Evolutionary conservation across 306 rosid species (phyloP), one percentile per base, ranked within the genome.

Genomic region (Fragaria vesca): DNA sequence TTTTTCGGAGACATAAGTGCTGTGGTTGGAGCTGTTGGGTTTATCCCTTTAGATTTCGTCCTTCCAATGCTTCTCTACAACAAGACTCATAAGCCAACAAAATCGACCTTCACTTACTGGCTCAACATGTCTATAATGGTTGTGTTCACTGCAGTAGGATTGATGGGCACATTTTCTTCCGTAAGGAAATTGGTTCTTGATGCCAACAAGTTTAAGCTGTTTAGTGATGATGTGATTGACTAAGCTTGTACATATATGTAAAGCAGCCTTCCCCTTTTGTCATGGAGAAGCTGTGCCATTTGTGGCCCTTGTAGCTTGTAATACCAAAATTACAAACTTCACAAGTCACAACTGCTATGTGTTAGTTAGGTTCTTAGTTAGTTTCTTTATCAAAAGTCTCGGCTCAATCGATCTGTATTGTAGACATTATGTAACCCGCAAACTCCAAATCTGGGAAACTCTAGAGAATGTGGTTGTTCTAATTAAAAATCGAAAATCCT

Each of bases 1-100:
- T 95, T 95, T 82, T 92, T 95, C 1, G 98, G 98, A 16, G 98
- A 92, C 89, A 86, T 95, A 0, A 95, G 83, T 1, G 91, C 89
- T 20, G 90, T 95, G 69, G 97, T 95, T 34, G 98, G 98, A 77
- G 98, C 97, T 2, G 54, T 92, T 20, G 98, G 97, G 21, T 95
- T 95, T 87, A 95, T 95, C 69, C 98, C 98, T 69, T 82, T 95
- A 45, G 98, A 95, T 89, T 95, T 95, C 83, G 52, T 95, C 74
- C 91, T 95, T 60, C 98, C 98, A 30, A 90, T 95, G 97, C 89
- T 95, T 74, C 93, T 95, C 4, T 95, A 92, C 85, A 92, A 95
- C 87, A 92, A 83, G 82, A 87, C 97, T 43, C 46, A 84, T 89
- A 92, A 91, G 87, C 98, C 98, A 78, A 69, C 87, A 55, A 83